Percentiles rank a stretch among this genome's conserved stretches.
Conservation (phyloP, 192 early-diverging fungal species). For the Entomortierella chlamydospora region DNA sequence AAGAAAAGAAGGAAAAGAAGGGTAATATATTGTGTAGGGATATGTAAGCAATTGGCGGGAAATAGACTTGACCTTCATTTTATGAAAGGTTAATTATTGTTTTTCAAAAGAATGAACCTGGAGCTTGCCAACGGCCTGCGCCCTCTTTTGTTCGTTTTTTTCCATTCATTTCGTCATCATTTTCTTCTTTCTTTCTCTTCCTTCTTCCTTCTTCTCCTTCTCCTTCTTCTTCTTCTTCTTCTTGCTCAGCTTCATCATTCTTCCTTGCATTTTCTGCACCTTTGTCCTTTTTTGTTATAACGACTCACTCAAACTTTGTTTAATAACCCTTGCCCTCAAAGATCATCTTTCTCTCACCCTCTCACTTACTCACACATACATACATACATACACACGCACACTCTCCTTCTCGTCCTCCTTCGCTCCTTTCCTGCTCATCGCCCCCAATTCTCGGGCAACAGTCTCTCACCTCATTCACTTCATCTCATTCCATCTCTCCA, state of each 20-base stretch:
- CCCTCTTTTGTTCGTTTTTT: too few relatives aligned
- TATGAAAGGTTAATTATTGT: neutral
- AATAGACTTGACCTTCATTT: neutral
- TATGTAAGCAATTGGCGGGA: neutral
- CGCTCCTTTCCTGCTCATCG: neutral
- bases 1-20: too few relatives aligned
- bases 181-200: neutral
- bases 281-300: too few relatives aligned
- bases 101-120: neutral
- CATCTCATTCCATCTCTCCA: too few relatives aligned
- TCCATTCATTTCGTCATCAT: neutral
- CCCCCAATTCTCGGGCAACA: neutral
- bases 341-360: neutral
- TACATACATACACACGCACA: too few relatives aligned
- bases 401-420: conserved; percentile 1
- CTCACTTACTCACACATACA: neutral
- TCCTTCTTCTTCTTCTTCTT: neutral
- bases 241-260: too few relatives aligned
- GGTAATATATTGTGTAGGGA: too few relatives aligned
- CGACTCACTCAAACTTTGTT: too few relatives aligned
- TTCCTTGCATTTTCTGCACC: neutral
- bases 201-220: neutral
- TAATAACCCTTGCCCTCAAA: too few relatives aligned
- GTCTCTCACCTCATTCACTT: too few relatives aligned
- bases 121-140: neutral